Conservation (phyloP, 1,139 yeast genomes). For the Zygoascus sp. region DNA sequence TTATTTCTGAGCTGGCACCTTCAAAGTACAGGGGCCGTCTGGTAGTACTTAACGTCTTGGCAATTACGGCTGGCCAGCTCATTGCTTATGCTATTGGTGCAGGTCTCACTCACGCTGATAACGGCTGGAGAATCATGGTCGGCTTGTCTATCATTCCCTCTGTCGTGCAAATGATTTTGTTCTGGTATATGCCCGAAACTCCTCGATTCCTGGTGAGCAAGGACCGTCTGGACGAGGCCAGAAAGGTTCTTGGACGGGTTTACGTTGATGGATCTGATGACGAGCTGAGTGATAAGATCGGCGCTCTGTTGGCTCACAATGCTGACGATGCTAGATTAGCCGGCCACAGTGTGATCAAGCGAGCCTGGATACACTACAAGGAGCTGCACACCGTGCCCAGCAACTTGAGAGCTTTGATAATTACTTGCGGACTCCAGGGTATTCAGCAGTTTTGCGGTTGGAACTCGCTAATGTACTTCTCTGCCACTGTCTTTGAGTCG, state of each 20-base stretch:
- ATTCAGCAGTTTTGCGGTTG: slow-evolving; percentile 95
- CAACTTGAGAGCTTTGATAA: slow-evolving; percentile 77
- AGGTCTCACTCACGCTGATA: slow-evolving; percentile 63
- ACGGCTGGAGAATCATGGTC: slow-evolving; percentile 92
- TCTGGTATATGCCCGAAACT: slow-evolving; percentile 90
- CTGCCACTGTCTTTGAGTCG: slow-evolving; percentile 82
- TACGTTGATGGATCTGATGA: slow-evolving; percentile 29
- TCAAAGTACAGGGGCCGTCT: slow-evolving; percentile 80
- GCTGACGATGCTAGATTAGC: slow-evolving; percentile 13
- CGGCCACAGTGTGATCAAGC: slow-evolving; percentile 15
- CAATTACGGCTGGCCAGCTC: slow-evolving; percentile 86
- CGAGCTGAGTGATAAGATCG: slow-evolving; percentile 26
- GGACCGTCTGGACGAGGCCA: slow-evolving; percentile 61
- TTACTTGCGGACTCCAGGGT: slow-evolving; percentile 90
- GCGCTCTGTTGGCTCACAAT: slow-evolving; percentile 24
- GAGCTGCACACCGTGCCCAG: slow-evolving; percentile 74
- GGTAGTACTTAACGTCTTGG: slow-evolving; percentile 54
- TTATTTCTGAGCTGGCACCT: slow-evolving; percentile 89
- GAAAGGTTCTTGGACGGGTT: slow-evolving; percentile 53
- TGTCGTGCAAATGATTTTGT: slow-evolving; percentile 65
- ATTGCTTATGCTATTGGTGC: slow-evolving; percentile 92
- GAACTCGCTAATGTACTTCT: slow-evolving; percentile 91
- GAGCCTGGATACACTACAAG: slow-evolving; percentile 39
- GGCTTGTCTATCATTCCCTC: slow-evolving; percentile 90
- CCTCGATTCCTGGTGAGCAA: slow-evolving; percentile 82